Evolutionary conservation across 495 filamentous ascomycete species (phyloP).

Genomic region (Penicillium egyptiacum): DNA sequence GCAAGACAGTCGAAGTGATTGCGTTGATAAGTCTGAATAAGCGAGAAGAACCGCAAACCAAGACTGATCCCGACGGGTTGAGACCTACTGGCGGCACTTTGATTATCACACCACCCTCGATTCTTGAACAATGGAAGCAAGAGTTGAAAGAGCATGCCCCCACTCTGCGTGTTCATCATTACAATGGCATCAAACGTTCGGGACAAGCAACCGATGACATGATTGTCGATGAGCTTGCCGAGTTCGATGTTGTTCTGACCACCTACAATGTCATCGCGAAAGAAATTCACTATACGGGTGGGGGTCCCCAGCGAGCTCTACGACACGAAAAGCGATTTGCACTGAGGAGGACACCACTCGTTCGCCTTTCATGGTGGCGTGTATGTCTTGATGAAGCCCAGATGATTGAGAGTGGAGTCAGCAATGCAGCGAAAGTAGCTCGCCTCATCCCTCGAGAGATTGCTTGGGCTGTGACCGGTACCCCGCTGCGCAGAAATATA

Average conservation of each 20-base stretch:
- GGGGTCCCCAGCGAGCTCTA: slow-evolving; percentile 62
- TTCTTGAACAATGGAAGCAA: slow-evolving; percentile 82
- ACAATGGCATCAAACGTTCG: slow-evolving; percentile 49
- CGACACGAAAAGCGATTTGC: slow-evolving; percentile 67
- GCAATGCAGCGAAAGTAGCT: slow-evolving; percentile 78
- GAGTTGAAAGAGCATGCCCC: slow-evolving; percentile 74
- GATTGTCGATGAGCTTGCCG: slow-evolving; percentile 47
- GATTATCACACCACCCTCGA: slow-evolving; percentile 80
- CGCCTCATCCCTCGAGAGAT: slow-evolving; percentile 76
- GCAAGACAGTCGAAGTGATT: slow-evolving; percentile 90
- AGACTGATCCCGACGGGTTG: slow-evolving; percentile 30
- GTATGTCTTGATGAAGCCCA: slow-evolving; percentile 94
- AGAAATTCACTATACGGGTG: slow-evolving; percentile 75
- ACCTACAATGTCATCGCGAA: slow-evolving; percentile 76
- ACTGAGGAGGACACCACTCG: slow-evolving; percentile 69
- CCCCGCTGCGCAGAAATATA: slow-evolving; percentile 77
- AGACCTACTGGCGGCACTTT: slow-evolving; percentile 63
- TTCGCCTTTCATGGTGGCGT: slow-evolving; percentile 85
- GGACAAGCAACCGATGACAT: slow-evolving; percentile 40
- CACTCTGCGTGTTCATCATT: slow-evolving; percentile 52
- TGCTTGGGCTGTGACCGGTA: slow-evolving; percentile 92
- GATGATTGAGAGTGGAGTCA: slow-evolving; percentile 88
- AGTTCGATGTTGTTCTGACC: slow-evolving; percentile 80
- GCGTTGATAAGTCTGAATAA: slow-evolving; percentile 68
- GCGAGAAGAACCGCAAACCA: slow-evolving; percentile 26